Percentiles rank a stretch among this genome's conserved stretches.
Evolutionary conservation across 2,329 filamentous ascomycete genomes (phyloP).

Genomic region (Colletotrichum euphorbiae): DNA sequence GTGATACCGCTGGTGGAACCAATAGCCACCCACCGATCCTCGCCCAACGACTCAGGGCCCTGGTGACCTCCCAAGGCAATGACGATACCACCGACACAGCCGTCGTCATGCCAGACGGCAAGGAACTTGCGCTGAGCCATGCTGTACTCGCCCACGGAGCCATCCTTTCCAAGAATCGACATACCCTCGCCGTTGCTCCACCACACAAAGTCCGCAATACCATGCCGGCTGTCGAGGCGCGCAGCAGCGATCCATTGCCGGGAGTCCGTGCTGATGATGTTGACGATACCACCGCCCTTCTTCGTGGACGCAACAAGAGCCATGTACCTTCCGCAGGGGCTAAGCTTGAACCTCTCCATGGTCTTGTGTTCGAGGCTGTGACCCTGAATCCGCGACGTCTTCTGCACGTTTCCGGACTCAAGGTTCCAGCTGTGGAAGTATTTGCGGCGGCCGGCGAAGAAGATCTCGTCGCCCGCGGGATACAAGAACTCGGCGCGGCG

Average conservation of each 20-base stretch:
- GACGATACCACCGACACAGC: slow-evolving; percentile 86
- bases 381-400: slow-evolving; percentile 80
- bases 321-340: slow-evolving; percentile 88
- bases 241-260: slow-evolving; percentile 90
- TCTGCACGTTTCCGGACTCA: slow-evolving; percentile 82
- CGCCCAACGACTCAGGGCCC: slow-evolving; percentile 73
- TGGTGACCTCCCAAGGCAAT: slow-evolving; percentile 79
- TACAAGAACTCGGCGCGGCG: slow-evolving; percentile 84
- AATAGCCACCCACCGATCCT: slow-evolving; percentile 89
- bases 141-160: slow-evolving; percentile 91
- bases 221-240: slow-evolving; percentile 82
- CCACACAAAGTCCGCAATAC: slow-evolving; percentile 93
- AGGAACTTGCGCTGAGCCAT: slow-evolving; percentile 76
- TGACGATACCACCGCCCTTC: slow-evolving; percentile 90
- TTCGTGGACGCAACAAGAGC: slow-evolving; percentile 82
- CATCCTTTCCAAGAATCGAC: slow-evolving; percentile 84
- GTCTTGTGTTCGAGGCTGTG: slow-evolving; percentile 84
- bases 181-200: slow-evolving; percentile 88
- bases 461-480: slow-evolving; percentile 79
- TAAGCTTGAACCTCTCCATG: slow-evolving; percentile 92
- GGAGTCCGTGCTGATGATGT: slow-evolving; percentile 82
- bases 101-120: slow-evolving; percentile 89
- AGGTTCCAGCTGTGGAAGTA: slow-evolving; percentile 98
- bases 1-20: slow-evolving; percentile 89
- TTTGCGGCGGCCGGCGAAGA: slow-evolving; percentile 86